These are phyloP conservation scores for Hygrocybe coccinea DNA, from an alignment of 768 basidiomycete genomes.

Conservation along the genomic window DNA sequence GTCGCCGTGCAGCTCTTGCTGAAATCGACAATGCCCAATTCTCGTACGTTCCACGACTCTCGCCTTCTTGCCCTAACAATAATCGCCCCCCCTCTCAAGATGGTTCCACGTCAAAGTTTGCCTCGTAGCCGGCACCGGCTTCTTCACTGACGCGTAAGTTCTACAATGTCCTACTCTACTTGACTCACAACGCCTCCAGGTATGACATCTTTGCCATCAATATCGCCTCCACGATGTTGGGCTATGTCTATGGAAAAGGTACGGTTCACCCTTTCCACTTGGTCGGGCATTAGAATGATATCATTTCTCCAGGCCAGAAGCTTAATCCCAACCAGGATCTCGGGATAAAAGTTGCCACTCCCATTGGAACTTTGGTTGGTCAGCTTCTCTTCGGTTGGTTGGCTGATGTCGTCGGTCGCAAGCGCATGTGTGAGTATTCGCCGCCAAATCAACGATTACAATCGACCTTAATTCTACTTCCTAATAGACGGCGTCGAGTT, in stretches of 20 bases:
- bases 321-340: slow-evolving; percentile 63
- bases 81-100: slow-evolving; percentile 31
- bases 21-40: slow-evolving; percentile 87
- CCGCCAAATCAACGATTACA: neutral
- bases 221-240: slow-evolving; percentile 78
- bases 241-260: slow-evolving; percentile 64
- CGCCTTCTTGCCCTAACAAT: slow-evolving; percentile 1
- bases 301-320: slow-evolving; percentile 28
- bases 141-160: slow-evolving; percentile 80
- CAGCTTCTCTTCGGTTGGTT: slow-evolving; percentile 79
- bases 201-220: slow-evolving; percentile 91
- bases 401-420: slow-evolving; percentile 71
- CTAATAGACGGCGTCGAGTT: slow-evolving; percentile 61
- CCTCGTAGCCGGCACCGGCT: slow-evolving; percentile 71
- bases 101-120: slow-evolving; percentile 84
- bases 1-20: slow-evolving; percentile 72
- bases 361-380: slow-evolving; percentile 69
- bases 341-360: slow-evolving; percentile 73
- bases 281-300: neutral
- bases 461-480: neutral
- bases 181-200: slow-evolving; percentile 23
- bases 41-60: slow-evolving; percentile 45
- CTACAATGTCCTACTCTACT: neutral
- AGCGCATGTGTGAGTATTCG: slow-evolving; percentile 70
- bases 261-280: slow-evolving; percentile 3